Evolutionary conservation across 1,139 yeast genomes (phyloP), one percentile per base, ranked within the genome.

Genomic region (Hyphopichia wangnamkhiaoensis): DNA sequence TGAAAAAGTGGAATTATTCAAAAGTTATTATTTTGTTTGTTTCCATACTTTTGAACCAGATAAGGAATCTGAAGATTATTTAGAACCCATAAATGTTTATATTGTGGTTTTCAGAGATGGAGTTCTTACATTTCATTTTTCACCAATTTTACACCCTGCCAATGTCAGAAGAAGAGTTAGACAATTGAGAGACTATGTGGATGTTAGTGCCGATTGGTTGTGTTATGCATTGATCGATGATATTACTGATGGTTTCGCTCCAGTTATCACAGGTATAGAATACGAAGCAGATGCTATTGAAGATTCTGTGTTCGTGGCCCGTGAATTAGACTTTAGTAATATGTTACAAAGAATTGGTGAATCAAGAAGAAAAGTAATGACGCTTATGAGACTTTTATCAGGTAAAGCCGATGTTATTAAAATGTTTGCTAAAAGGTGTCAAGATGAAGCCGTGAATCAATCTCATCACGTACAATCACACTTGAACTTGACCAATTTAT

Each of bases 381-480:
- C 95, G 0, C 70, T 91, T 58, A 83, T 93, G 87, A 76, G 98
- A 54, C 71, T 93, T 45, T 72, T 93, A 38, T 83, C 95, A 20
- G 96, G 96, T 45, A 93, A 93, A 61, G 98, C 98, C 0, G 98
- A 94, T 61, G 98, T 93, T 42, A 89, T 93, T 54, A 87, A 88
- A 56, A 93, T 91, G 95, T 90, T 93, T 72, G 95, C 97, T 29
- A 93, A 93, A 59, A 76, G 98, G 56, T 91, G 97, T 63, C 94
- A 86, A 52, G 98, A 93, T 52, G 81, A 73, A 35, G 52, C 62
- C 45, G 34, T 38, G 13, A 39, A 34, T 33, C 46, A 39, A 23
- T 31, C 32, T 3, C 18, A 28, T 26, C 31, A 26, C 29, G 10
- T 19, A 14, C 40, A 35, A 10, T 32, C 45, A 8, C 39, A 41